phyloP scores from a whole-genome alignment of 352 stramenopile genomes.

The Peronosclerospora sorghi region DNA sequence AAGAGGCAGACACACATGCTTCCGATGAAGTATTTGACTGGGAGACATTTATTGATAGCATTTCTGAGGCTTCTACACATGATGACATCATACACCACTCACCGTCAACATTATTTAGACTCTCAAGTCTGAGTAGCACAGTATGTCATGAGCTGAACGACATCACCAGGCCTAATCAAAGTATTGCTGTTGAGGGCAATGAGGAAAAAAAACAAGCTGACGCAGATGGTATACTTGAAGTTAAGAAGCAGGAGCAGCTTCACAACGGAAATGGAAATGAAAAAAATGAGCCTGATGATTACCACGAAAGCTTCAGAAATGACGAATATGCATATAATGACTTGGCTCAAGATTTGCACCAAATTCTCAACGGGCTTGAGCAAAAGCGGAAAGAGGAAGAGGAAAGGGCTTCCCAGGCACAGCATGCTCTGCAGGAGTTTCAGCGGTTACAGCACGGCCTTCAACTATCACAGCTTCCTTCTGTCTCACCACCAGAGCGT shows the following conservation, averaged over 20 bases:
- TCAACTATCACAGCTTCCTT: conserved; percentile 16
- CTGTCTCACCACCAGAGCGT: conserved; percentile 6
- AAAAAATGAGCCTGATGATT: background rate
- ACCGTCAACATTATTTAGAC: conserved; percentile 2
- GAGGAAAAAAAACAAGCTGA: conserved; percentile 27
- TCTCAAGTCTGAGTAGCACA: conserved; percentile 15
- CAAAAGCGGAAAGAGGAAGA: conserved; percentile 54
- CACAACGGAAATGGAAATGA: background rate
- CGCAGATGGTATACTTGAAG: conserved; percentile 2
- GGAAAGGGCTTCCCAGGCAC: conserved; percentile 32
- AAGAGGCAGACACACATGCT: conserved; percentile 5
- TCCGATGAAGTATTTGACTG: conserved; percentile 35
- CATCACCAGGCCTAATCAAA: conserved; percentile 1
- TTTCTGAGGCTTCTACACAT: conserved; percentile 26
- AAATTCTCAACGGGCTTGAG: conserved; percentile 49
- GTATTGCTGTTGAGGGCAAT: conserved; percentile 14
- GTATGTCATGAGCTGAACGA: conserved; percentile 9
- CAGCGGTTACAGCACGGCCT: conserved; percentile 33
- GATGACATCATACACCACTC: conserved; percentile 11
- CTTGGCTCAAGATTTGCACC: conserved; percentile 43
- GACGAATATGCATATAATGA: conserved; percentile 10
- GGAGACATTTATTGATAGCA: conserved; percentile 53
- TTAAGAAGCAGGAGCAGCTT: conserved; percentile 5
- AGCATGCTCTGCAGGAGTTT: conserved; percentile 45
- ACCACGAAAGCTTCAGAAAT: conserved; percentile 1